These are phyloP conservation scores for Smallanthus sonchifolius DNA, from an alignment of 129 eudicot genomes.

Conservation along the genomic window DNA sequence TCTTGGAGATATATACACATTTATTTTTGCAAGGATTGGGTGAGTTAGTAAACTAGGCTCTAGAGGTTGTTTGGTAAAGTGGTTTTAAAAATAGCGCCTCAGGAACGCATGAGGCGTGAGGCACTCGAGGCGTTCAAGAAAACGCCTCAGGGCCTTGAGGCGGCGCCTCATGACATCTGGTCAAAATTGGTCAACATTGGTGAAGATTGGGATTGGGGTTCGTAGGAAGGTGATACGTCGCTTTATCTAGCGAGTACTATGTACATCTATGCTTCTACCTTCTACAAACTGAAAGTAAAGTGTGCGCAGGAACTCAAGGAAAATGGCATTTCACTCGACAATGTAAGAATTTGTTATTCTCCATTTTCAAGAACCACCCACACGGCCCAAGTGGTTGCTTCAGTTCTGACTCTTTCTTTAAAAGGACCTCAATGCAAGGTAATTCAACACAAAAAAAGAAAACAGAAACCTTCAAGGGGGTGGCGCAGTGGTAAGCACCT, in stretches of 20 bases:
- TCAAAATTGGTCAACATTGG: no score
- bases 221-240: no score
- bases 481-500: no score
- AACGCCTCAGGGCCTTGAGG: no score
- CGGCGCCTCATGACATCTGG: no score
- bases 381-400: constrained; percentile 88
- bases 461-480: background rate
- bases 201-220: no score
- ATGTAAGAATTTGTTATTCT: constrained; percentile 87
- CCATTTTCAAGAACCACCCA: constrained; percentile 93
- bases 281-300: constrained; percentile 2
- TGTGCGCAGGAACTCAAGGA: constrained; percentile 66
- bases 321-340: constrained; percentile 44
- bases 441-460: constrained; percentile 7
- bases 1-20: background rate
- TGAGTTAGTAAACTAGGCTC: background rate
- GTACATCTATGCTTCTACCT: background rate
- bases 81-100: no score
- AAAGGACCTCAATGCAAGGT: constrained; percentile 85
- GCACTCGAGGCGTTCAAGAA: no score
- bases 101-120: no score
- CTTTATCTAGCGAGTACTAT: background rate
- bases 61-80: background rate
- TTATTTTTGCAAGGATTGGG: background rate
- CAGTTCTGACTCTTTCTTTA: constrained; percentile 65